Base-by-base conservation (phyloP, 306 rosid species). In the Pterocarpus santalinus region DNA sequence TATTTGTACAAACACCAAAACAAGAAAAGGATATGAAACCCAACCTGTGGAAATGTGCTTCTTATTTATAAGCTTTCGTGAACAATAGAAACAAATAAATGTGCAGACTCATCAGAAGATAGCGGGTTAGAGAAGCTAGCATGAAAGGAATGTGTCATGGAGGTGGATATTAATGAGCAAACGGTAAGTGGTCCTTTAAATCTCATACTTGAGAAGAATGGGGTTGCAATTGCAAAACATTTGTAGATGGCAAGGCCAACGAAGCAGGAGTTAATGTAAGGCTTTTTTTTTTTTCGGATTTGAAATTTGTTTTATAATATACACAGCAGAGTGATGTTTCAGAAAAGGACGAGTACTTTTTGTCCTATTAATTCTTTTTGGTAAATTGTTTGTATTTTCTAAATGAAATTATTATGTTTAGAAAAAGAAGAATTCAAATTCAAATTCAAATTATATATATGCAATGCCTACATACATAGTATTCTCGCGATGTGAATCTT, bases 181-280 rank as follows among this genome's bases (percentile, higher is more conserved):
- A 11, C 16, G 16, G 55, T 2, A 49, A 49, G 55, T 49, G 55
- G 55, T 49, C 55, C 55, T 10, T 49, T 12, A 14, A 49, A 5
- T 49, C 55, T 49, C 16, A 49, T 49, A 4, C 10, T 13, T 49
- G 3, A 49, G 5, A 49, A 49, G 55, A 49, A 5, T 43, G 10
- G 47, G 47, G 47, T 5, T 43, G 47, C 47, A 11, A 49, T 49
- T 49, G 55, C n/a, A 11, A 41, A 33, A 58, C 77, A 49, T 53
- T 39, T 35, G 33, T 12, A 17, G 65, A 36, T 14, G 7, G 65
- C 38, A 39, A 16, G 39, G 77, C 84, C 87, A 85, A 80, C 67
- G 52, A 80, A 82, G 77, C 78, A 76, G 2, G 62, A 72, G 66
- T 69, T 75, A 71, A 70, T 60, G 57, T 7, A 36, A 65, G 33